phyloP scores from a whole-genome alignment of 1,284 basidiomycete species.

The Cerioporus squamosus region DNA sequence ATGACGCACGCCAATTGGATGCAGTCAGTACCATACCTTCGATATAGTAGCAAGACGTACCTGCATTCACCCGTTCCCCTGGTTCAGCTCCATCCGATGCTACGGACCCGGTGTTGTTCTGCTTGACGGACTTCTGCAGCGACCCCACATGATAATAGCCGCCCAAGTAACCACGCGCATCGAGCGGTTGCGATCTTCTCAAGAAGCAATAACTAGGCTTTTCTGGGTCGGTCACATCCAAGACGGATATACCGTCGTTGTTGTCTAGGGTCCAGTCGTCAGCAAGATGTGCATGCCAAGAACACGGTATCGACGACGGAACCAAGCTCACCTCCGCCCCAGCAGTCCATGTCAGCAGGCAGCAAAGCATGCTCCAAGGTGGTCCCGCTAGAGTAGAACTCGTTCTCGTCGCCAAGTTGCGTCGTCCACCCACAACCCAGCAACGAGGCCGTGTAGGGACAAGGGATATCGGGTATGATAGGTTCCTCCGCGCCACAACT shows the following conservation, averaged over 20 bases:
- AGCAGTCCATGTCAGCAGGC: background rate
- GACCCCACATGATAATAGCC: constrained; percentile 31
- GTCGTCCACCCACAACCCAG: too few species aligned
- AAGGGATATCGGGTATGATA: constrained; percentile 25
- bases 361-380: background rate
- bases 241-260: constrained; percentile 6
- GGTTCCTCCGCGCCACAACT: background rate
- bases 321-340: background rate
- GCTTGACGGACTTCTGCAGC: too few species aligned
- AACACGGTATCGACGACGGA: background rate
- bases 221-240: constrained; percentile 7
- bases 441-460: constrained; percentile 32
- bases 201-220: background rate
- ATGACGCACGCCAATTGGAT: too few species aligned
- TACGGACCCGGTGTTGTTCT: too few species aligned
- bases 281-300: too few species aligned
- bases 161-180: constrained; percentile 36
- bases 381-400: too few species aligned
- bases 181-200: constrained; percentile 3
- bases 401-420: too few species aligned
- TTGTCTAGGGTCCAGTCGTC: too few species aligned
- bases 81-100: too few species aligned
- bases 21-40: too few species aligned
- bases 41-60: too few species aligned
- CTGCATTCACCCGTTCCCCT: too few species aligned